Base-by-base conservation (phyloP, 2,329 filamentous ascomycete species). In the Neofusicoccum parvum region DNA sequence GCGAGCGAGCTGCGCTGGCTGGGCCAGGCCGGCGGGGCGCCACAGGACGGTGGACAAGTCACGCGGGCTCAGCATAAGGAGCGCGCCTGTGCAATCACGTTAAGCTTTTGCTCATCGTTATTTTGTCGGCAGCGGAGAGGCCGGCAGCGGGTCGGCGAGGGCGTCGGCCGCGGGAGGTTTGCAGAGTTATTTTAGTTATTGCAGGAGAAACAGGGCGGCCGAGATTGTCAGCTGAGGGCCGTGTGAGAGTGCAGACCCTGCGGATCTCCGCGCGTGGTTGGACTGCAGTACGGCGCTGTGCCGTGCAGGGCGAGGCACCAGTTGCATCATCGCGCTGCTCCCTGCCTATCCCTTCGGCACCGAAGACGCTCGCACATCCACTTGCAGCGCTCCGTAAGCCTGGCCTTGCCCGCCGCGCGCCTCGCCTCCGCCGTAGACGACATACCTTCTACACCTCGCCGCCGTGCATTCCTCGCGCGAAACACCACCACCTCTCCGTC, bases 161-260 rank as follows among this genome's bases (percentile, higher is more conserved):
- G 34, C n/a, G 12, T 20, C 15, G 37, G 37, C n/a, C 27, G 17
- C 17, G 37, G 12, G 34, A 12, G 32, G n/a, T 39, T 53, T 39
- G 27, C 34, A 9, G 17, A 54, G 6, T 17, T 10, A 14, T 23
- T 36, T n/a, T n/a, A 36, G 39, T 46, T 46, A 36, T 59, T 45
- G 23, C 32, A 46, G 54, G 39, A 59, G 23, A 45, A 59, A 45
- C 39, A 59, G 41, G 54, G 54, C 54, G 54, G 54, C 54, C 54
- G 54, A 59, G 54, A 59, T 59, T 59, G 39, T 59, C 39, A 59
- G 54, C 54, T 59, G 54, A 59, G 54, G 54, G 54, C 54, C 54
- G 54, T 59, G 39, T 56, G 27, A 32, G 53, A 60, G 56, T 41
- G 41, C 27, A 62, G 58, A 62, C 58, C 58, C 58, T 62, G 45